Percentiles rank a stretch among this genome's conserved stretches.
phyloP scores from a whole-genome alignment of 371 early-diverging fungal genomes.

The Nematocida parisii region DNA sequence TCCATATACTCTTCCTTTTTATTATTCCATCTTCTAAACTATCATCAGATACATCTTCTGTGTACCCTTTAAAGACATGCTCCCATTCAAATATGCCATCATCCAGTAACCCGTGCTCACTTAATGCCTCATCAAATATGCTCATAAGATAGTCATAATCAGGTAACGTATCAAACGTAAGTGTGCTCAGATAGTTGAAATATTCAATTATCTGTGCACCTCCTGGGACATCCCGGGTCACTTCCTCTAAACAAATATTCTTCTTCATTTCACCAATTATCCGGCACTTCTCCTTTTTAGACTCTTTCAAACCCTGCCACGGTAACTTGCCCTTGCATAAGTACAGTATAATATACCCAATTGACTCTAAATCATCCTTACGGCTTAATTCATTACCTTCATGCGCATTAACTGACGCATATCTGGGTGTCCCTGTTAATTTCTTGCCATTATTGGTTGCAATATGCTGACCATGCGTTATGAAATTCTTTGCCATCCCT shows the following conservation, averaged over 20 bases:
- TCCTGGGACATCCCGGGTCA: constrained; percentile 86
- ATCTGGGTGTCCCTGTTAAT: constrained; percentile 96
- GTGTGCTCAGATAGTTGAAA: constrained; percentile 86
- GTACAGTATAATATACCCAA: constrained; percentile 97
- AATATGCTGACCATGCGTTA: constrained; percentile 90
- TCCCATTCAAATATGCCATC: constrained; percentile 67
- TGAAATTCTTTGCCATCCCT: constrained; percentile 94
- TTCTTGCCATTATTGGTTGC: constrained; percentile 93
- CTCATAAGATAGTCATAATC: constrained; percentile 92
- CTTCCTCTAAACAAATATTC: constrained; percentile 84
- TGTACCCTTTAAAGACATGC: constrained; percentile 34
- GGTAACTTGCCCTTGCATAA: constrained; percentile 94
- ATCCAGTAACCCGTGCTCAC: constrained; percentile 74
- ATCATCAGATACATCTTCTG: constrained; percentile 25
- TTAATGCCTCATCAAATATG: constrained; percentile 86
- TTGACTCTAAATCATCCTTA: constrained; percentile 95
- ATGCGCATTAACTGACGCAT: constrained; percentile 96
- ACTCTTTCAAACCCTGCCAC: constrained; percentile 96
- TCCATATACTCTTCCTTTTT: constrained; percentile 31
- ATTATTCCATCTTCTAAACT: constrained; percentile 35
- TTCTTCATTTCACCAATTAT: constrained; percentile 98
- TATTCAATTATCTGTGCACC: constrained; percentile 81
- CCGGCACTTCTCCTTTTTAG: constrained; percentile 96
- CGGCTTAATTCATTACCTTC: constrained; percentile 94
- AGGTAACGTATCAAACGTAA: constrained; percentile 95